Base-by-base conservation (phyloP, 2,329 filamentous ascomycete species). In the Sclerotinia minor region DNA sequence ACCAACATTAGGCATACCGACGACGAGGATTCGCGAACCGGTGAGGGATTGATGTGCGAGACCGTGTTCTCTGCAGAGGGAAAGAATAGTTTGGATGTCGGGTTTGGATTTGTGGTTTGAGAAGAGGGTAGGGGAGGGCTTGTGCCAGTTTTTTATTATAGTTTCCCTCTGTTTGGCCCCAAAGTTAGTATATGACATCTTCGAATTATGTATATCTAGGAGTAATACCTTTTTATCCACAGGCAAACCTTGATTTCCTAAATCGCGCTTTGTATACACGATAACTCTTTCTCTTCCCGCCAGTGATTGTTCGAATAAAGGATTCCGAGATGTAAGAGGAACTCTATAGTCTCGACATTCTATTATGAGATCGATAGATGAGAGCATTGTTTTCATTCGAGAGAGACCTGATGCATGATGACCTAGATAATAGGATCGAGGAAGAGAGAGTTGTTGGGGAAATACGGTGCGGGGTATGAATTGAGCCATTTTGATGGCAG, bases 1-100 rank as follows among this genome's bases (percentile, higher is more conserved):
- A 47, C 95, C 95, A 0, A 97, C 92, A 77, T 99, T 99, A 47
- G 95, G 95, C 94, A 99, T 97, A 67, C 95, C 95, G 19, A 98
- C 94, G 0, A 98, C 87, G 78, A 99, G 85, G 67, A 93, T 86
- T 60, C 93, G 87, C 73, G 92, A 85, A n/a, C 93, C 94, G 9
- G 91, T 89, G n/a, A 98, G 80, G 29, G 85, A 86, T 73, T 87
- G 82, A 41, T 79, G 77, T 35, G 79, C 76, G n/a, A 75, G 71
- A 32, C 84, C 84, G 70, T 85, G 81, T 5, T 79, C 75, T 68
- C 83, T 83, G 67, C 88, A 80, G 67, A 81, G 81, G 1, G 82
- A 78, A 38, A 86, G 78, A n/a, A 76, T 67, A 4, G 69, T 71
- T 45, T 78, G 79, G 24, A 83, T 78, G 59, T 84, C 81, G 60